phyloP scores from a whole-genome alignment of 2,329 filamentous ascomycete species.

The Tolypocladium guangdongense region DNA sequence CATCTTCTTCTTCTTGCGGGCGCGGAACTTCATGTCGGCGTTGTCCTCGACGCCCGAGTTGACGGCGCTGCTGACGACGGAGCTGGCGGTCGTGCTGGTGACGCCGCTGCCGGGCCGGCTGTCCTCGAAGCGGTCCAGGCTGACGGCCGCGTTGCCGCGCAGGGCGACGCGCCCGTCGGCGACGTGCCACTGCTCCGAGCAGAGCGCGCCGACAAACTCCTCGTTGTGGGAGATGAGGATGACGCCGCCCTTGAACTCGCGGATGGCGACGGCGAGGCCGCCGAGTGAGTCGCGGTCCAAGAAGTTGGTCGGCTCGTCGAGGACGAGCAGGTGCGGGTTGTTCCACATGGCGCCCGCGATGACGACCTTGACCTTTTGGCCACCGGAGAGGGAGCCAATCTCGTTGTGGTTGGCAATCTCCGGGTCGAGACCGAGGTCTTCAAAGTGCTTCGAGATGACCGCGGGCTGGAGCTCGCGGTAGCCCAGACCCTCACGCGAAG shows the following conservation, averaged over 20 bases:
- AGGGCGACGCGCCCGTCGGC: slow-evolving; percentile 77
- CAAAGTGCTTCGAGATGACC: slow-evolving; percentile 95
- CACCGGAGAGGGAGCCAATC: slow-evolving; percentile 89
- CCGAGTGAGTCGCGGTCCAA: slow-evolving; percentile 95
- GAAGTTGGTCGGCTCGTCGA: slow-evolving; percentile 99
- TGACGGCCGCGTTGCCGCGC: slow-evolving; percentile 65
- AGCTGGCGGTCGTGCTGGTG: slow-evolving; percentile 45
- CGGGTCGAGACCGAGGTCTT: slow-evolving; percentile 89
- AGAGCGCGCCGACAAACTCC: slow-evolving; percentile 92
- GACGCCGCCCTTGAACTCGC: slow-evolving; percentile 95
- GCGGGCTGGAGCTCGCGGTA: slow-evolving; percentile 90
- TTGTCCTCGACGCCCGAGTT: slow-evolving; percentile 61
- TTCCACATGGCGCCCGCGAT: slow-evolving; percentile 97
- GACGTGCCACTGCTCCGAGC: slow-evolving; percentile 94
- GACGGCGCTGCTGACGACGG: slow-evolving; percentile 46
- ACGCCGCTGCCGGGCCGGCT: slow-evolving; percentile 49
- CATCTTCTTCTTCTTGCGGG: slow-evolving; percentile 96
- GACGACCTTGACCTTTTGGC: slow-evolving; percentile 98
- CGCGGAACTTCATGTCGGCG: slow-evolving; percentile 72
- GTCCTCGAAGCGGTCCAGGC: slow-evolving; percentile 81
- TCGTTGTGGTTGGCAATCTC: slow-evolving; percentile 99
- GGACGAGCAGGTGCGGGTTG: slow-evolving; percentile 92
- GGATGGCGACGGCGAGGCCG: slow-evolving; percentile 92
- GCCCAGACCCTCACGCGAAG: slow-evolving; percentile 93
- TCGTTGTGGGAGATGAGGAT: slow-evolving; percentile 99